phyloP scores from a whole-genome alignment of 176 grass and related monocot genomes.

The Cenchrus americanus region DNA sequence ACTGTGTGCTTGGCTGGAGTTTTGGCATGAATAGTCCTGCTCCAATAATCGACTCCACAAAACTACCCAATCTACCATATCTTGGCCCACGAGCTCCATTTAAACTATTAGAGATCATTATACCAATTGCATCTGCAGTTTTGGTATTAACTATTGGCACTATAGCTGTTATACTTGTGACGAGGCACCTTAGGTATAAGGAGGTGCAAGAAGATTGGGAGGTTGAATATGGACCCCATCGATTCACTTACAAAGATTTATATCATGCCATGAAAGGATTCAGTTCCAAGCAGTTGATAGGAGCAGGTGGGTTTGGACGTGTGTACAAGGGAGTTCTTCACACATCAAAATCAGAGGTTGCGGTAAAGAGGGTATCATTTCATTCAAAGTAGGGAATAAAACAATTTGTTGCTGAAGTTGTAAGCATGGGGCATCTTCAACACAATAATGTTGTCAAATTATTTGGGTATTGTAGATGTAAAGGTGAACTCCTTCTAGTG shows the following conservation, averaged over 20 bases:
- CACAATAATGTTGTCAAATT: conserved; percentile 35
- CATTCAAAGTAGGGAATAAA: conserved; percentile 33
- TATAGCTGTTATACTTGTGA: background rate
- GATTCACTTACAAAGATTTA: conserved; percentile 40
- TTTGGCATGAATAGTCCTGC: conserved; percentile 30
- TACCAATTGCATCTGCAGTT: background rate
- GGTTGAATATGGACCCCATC: conserved; percentile 37
- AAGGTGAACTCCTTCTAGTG: conserved; percentile 27
- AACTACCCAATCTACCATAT: conserved; percentile 28
- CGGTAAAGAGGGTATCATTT: conserved; percentile 25
- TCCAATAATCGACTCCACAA: conserved; percentile 8
- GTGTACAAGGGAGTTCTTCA: conserved; percentile 34
- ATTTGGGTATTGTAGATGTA: conserved; percentile 32
- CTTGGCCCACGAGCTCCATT: conserved; percentile 19
- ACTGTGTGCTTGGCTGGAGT: conserved; percentile 38
- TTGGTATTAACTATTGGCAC: background rate
- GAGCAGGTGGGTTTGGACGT: conserved; percentile 32
- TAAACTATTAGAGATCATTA: conserved; percentile 31
- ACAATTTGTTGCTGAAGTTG: conserved; percentile 31
- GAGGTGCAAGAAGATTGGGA: conserved; percentile 57
- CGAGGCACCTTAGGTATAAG: conserved; percentile 11
- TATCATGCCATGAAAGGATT: conserved; percentile 26
- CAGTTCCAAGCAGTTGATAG: conserved; percentile 2
- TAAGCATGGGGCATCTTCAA: conserved; percentile 17
- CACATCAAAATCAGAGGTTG: conserved; percentile 11